phyloP scores from a whole-genome alignment of 441 rosid genomes.

The Corymbia citriodora region DNA sequence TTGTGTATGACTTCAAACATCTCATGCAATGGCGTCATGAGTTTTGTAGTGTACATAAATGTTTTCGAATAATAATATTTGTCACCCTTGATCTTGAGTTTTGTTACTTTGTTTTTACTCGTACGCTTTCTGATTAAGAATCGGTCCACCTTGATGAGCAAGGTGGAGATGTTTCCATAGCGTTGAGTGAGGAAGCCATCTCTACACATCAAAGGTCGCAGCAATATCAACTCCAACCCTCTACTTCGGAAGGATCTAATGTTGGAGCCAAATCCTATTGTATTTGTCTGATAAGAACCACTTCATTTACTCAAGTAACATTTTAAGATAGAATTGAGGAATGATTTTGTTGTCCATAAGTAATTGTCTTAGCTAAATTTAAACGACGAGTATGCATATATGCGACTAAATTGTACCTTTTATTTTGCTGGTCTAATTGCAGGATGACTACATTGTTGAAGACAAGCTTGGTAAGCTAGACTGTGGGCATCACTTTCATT shows the following conservation, averaged over 20 bases:
- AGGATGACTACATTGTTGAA: slow-evolving; percentile 32
- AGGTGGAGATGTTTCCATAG: not conserved
- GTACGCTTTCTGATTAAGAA: not conserved
- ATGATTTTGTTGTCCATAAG: not conserved
- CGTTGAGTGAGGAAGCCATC: not conserved
- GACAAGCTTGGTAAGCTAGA: slow-evolving; percentile 24
- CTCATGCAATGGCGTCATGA: no score
- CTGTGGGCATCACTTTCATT: slow-evolving; percentile 37
- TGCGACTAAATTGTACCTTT: no score
- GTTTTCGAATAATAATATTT: no score
- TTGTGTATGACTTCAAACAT: no score
- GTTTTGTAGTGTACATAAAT: no score
- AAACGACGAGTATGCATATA: not conserved
- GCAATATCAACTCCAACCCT: not conserved
- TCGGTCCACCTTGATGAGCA: no score
- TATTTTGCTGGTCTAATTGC: not conserved
- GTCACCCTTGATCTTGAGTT: no score
- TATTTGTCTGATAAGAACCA: slow-evolving; percentile 31
- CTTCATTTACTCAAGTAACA: not conserved
- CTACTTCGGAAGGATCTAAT: not conserved
- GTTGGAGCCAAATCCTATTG: slow-evolving; percentile 16
- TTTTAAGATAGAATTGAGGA: not conserved
- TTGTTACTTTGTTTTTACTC: not conserved
- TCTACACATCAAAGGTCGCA: not conserved
- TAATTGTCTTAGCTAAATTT: not conserved